Base-by-base conservation (phyloP, 208 protist species). In the Leishmania aethiopica region DNA sequence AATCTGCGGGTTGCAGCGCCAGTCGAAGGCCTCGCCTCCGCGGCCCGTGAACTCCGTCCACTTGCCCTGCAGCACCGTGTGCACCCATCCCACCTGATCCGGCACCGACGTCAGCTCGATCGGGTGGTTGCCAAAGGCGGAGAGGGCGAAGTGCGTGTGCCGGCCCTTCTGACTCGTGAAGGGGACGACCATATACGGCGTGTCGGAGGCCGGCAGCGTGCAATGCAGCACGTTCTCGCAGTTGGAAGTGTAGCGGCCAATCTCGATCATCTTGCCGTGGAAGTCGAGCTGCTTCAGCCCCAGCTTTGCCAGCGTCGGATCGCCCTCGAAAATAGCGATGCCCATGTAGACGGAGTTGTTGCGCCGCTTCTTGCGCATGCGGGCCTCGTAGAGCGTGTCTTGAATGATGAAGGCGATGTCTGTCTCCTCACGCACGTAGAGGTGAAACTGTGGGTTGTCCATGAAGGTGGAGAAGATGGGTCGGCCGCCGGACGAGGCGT, bases 301-400 rank as follows among this genome's bases (percentile, higher is more conserved):
- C 64, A 83, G 71, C 84, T 94, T 92, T 37, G 90, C 75, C 47
- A 97, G 80, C 55, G 91, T 88, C 47, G 85, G 80, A 71, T 97
- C 93, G 51, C 93, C 95, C 77, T 96, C 91, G 85, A 98, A 97
- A 78, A 98, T 88, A 17, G 92, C 93, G 32, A 98, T 79, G 64
- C 95, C 95, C 95, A 98, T 98, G 89, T 96, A 98, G 17, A 98
- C 93, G 4, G 95, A 91, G 81, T 97, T 96, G 86, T 96, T 96
- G 69, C 89, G 87, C 7, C 90, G 90, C 90, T 96, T 96, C 85
- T 96, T 94, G 53, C 86, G 87, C 93, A 96, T 92, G 78, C 94
- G 92, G 73, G 88, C 85, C 88, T 98, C 95, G 86, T 96, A 98
- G 17, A 95, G 85, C 22, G 90, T 91, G 83, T 98, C 95, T 75